Evolutionary conservation across 202 grass and related monocot genomes (phyloP).

Genomic region (Schoenoplectus tabernaemontani): DNA sequence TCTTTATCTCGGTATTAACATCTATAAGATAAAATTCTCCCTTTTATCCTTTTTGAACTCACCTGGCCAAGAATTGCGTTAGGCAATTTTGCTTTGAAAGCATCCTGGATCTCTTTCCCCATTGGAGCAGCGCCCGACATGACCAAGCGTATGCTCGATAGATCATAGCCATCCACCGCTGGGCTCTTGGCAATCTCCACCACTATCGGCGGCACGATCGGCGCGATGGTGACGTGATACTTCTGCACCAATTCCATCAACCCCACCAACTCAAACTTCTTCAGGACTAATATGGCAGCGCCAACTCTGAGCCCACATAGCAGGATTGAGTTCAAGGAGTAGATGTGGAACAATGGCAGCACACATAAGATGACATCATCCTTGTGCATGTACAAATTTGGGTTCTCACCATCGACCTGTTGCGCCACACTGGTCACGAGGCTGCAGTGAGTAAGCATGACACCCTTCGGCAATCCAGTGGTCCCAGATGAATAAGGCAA

Average conservation of each 20-base stretch:
- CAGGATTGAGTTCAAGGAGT: slow-evolving; percentile 92
- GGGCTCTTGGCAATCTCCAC: slow-evolving; percentile 90
- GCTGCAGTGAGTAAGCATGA: slow-evolving; percentile 98
- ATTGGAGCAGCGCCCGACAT: slow-evolving; percentile 95
- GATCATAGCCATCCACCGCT: slow-evolving; percentile 37
- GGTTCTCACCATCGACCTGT: slow-evolving; percentile 92
- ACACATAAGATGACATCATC: slow-evolving; percentile 75
- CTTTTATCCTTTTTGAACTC: slow-evolving; percentile 3
- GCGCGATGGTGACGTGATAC: slow-evolving; percentile 52
- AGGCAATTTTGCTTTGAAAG: slow-evolving; percentile 82
- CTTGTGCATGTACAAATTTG: slow-evolving; percentile 54
- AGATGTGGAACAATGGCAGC: slow-evolving; percentile 97
- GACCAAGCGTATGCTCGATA: slow-evolving; percentile 78
- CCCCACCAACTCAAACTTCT: slow-evolving; percentile 70
- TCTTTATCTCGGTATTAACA: not conserved
- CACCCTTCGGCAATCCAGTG: slow-evolving; percentile 91
- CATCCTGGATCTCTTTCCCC: slow-evolving; percentile 88
- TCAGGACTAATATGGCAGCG: slow-evolving; percentile 63
- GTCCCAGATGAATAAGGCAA: slow-evolving; percentile 92
- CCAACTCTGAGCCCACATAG: slow-evolving; percentile 72
- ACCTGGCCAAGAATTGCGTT: slow-evolving; percentile 93
- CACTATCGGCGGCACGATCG: slow-evolving; percentile 88
- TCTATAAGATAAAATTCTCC: not conserved
- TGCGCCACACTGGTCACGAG: slow-evolving; percentile 91
- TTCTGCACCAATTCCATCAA: slow-evolving; percentile 58